Conservation (phyloP, 1,284 basidiomycete genomes). For the Tilletia setariae region DNA sequence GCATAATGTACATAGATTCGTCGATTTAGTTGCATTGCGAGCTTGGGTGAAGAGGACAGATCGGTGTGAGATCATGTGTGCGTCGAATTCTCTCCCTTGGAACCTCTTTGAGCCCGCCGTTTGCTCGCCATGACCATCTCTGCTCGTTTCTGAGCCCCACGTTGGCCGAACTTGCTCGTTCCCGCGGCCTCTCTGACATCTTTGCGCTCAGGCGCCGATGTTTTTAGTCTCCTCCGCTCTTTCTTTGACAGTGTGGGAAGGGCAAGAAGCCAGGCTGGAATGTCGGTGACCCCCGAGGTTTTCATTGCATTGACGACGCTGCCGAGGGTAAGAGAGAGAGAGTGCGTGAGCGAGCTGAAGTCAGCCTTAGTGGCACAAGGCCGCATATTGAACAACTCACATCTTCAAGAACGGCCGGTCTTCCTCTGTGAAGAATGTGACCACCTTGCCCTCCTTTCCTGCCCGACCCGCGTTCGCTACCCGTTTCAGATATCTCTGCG, state of each 20-base stretch:
- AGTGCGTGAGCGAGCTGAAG: no score
- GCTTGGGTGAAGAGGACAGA: no score
- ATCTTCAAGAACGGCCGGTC: constrained; percentile 87
- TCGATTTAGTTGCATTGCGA: no score
- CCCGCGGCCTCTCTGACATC: constrained; percentile 43
- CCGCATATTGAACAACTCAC: constrained; percentile 61
- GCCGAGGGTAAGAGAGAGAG: constrained; percentile 6
- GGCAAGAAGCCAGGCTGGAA: constrained; percentile 50
- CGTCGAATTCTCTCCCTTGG: neutral
- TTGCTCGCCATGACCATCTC: constrained; percentile 49
- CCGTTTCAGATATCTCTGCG: constrained; percentile 91
- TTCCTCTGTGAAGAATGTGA: constrained; percentile 92
- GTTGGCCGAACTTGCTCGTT: constrained; percentile 32
- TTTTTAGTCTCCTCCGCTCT: constrained; percentile 78
- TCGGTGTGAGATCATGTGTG: no score
- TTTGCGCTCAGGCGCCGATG: constrained; percentile 66
- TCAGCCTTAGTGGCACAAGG: no score
- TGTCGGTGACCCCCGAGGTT: constrained; percentile 66
- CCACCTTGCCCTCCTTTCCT: constrained; percentile 81
- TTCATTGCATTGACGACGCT: constrained; percentile 92
- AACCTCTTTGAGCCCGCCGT: constrained; percentile 20
- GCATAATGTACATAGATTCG: no score
- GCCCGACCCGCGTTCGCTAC: constrained; percentile 95
- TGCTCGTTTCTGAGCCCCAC: constrained; percentile 32
- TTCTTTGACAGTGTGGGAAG: constrained; percentile 79